Percentiles rank a stretch among this genome's conserved stretches.
Conservation (phyloP, 352 stramenopile species). For the Phytopythium vexans region DNA sequence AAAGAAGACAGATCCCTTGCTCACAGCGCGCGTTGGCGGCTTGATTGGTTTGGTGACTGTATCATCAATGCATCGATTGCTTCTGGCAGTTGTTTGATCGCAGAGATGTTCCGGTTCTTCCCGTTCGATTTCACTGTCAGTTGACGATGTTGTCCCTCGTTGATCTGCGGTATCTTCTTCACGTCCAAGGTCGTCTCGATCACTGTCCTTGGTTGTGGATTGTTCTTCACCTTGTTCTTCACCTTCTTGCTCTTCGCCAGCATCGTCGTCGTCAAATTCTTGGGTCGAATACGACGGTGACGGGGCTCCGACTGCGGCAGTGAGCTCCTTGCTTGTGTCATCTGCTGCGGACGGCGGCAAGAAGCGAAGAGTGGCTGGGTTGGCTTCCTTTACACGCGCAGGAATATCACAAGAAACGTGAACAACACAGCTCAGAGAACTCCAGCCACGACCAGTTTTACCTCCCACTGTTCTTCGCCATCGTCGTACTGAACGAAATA, state of each 20-base stretch:
- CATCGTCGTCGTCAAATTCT: constrained; percentile 20
- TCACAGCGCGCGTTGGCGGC: constrained; percentile 11
- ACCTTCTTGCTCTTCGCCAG: constrained; percentile 15
- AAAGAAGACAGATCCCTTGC: constrained; percentile 34
- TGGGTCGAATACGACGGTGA: constrained; percentile 16
- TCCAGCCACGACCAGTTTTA: neutral
- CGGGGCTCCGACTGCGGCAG: constrained; percentile 7
- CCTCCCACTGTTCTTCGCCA: constrained; percentile 78
- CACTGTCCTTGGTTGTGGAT: neutral
- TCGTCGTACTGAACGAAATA: constrained; percentile 76
- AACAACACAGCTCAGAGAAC: neutral
- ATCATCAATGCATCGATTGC: neutral
- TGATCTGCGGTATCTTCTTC: no score
- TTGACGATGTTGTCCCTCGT: no score
- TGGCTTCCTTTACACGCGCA: no score
- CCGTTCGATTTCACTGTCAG: no score
- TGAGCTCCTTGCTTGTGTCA: constrained; percentile 2
- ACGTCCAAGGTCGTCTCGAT: neutral
- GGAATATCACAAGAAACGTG: constrained; percentile 10
- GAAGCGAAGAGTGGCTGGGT: no score
- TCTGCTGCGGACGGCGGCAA: neutral
- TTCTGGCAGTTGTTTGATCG: neutral
- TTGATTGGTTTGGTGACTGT: neutral
- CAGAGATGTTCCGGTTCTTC: neutral
- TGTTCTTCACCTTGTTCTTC: neutral